phyloP scores from a whole-genome alignment of 2,329 filamentous ascomycete species.

The Cladophialophora psammophila region DNA sequence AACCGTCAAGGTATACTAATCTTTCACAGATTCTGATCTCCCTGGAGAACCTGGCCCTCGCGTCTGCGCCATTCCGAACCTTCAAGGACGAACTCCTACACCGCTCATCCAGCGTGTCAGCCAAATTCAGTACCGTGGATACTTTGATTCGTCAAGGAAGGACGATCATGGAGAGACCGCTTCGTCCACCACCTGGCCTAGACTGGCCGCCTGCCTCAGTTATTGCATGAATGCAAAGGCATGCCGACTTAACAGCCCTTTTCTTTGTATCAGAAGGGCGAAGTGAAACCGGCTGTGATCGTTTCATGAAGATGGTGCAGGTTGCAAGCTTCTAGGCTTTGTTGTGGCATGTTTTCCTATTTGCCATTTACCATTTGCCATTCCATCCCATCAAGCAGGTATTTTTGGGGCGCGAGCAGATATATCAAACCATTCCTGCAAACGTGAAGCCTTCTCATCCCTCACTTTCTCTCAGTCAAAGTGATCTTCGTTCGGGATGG shows the following conservation, averaged over 20 bases:
- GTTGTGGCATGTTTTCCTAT: slow-evolving; percentile 16
- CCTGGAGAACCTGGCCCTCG: slow-evolving; percentile 3
- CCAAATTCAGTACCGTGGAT: slow-evolving; percentile 18
- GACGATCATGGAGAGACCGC: slow-evolving; percentile 21
- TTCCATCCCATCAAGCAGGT: slow-evolving; percentile 19
- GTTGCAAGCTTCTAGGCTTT: slow-evolving; percentile 23
- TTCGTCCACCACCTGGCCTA: slow-evolving; percentile 25
- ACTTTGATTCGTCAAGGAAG: slow-evolving; percentile 30
- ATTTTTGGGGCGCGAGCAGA: slow-evolving; percentile 2
- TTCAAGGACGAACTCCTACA: slow-evolving; percentile 29
- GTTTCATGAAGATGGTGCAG: neutral
- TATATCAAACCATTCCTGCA: slow-evolving; percentile 13
- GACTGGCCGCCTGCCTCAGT: slow-evolving; percentile 33
- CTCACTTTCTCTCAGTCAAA: neutral
- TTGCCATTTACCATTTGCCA: slow-evolving; percentile 27
- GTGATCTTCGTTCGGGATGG: slow-evolving; percentile 27
- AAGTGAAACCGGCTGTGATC: slow-evolving; percentile 21
- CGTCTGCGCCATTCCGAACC: slow-evolving; percentile 27
- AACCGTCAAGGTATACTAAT: neutral
- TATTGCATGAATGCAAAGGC: slow-evolving; percentile 28
- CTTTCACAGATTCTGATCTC: neutral
- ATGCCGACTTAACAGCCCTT: neutral
- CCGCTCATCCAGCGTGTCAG: slow-evolving; percentile 29
- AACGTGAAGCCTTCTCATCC: neutral
- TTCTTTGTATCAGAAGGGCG: slow-evolving; percentile 7